Percentiles rank a stretch among this genome's conserved stretches.
These are phyloP conservation scores for Candolleomyces efflorescens DNA, from an alignment of 768 basidiomycete species.

Conservation along the genomic window DNA sequence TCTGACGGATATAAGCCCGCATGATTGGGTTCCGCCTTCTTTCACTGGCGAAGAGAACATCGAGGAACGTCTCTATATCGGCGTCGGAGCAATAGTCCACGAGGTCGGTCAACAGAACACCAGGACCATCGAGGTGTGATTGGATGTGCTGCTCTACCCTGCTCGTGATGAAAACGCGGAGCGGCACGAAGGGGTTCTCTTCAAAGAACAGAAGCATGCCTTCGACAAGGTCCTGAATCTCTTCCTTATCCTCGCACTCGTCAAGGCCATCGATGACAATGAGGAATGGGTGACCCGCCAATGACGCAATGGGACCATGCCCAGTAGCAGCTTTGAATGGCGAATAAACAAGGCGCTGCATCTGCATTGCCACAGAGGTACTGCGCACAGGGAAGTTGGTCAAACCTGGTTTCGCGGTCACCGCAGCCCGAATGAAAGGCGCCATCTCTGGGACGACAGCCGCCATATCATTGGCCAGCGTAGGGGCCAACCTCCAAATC, in stretches of 20 bases:
- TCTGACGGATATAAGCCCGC: neutral
- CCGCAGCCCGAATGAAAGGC: neutral
- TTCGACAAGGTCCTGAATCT: neutral
- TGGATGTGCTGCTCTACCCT: neutral
- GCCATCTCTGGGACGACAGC: neutral
- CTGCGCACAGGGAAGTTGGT: neutral
- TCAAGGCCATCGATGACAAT: neutral
- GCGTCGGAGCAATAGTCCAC: neutral
- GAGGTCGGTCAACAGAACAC: neutral
- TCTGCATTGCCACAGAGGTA: too few species aligned
- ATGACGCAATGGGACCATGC: neutral
- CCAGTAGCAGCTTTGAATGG: neutral
- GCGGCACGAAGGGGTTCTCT: neutral
- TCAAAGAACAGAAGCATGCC: neutral
- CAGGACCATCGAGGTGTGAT: neutral
- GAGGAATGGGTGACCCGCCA: neutral
- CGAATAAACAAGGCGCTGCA: neutral
- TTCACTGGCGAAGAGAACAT: neutral
- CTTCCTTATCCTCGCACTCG: neutral
- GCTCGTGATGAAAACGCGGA: neutral
- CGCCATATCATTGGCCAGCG: slow-evolving; percentile 4
- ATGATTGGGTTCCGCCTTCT: neutral
- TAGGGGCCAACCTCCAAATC: slow-evolving; percentile 1
- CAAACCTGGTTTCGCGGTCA: too few species aligned
- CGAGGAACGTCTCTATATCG: neutral